Conservation (phyloP, 495 filamentous ascomycete genomes). For the Aspergillus sclerotiicarbonarius region DNA sequence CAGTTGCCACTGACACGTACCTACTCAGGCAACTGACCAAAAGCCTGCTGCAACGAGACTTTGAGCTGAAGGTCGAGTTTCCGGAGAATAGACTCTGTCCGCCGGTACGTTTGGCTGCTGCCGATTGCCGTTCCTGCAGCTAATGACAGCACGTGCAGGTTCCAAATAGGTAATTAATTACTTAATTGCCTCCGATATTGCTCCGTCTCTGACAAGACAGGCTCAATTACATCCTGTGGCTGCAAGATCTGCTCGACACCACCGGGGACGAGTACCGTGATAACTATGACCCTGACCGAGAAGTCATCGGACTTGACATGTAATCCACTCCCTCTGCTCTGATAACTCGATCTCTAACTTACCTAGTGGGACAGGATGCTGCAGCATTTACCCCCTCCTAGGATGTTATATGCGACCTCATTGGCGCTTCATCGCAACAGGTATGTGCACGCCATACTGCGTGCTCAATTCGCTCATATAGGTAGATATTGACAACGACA, state of each 20-base stretch:
- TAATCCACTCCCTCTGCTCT: constrained; percentile 21
- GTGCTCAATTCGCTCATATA: constrained; percentile 13
- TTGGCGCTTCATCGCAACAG: constrained; percentile 75
- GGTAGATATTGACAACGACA: constrained; percentile 74
- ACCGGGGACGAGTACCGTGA: constrained; percentile 54
- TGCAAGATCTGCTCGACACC: constrained; percentile 80
- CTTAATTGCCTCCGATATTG: not conserved
- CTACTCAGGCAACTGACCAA: constrained; percentile 69
- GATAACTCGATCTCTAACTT: constrained; percentile 6
- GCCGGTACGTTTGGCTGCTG: constrained; percentile 54
- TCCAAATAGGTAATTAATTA: constrained; percentile 55
- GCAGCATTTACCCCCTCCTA: constrained; percentile 85
- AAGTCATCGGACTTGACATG: constrained; percentile 78
- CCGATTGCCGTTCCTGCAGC: not conserved
- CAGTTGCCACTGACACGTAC: not conserved
- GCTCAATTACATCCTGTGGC: constrained; percentile 88
- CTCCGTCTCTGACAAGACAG: constrained; percentile 28
- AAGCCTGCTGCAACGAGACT: constrained; percentile 72
- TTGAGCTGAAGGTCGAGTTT: constrained; percentile 66
- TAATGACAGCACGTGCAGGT: constrained; percentile 43
- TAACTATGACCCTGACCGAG: constrained; percentile 53
- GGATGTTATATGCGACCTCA: constrained; percentile 62
- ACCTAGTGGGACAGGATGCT: constrained; percentile 76
- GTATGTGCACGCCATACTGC: constrained; percentile 28
- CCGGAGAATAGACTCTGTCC: constrained; percentile 83